Base-by-base conservation (phyloP, 306 rosid species). In the Prunus padus region DNA sequence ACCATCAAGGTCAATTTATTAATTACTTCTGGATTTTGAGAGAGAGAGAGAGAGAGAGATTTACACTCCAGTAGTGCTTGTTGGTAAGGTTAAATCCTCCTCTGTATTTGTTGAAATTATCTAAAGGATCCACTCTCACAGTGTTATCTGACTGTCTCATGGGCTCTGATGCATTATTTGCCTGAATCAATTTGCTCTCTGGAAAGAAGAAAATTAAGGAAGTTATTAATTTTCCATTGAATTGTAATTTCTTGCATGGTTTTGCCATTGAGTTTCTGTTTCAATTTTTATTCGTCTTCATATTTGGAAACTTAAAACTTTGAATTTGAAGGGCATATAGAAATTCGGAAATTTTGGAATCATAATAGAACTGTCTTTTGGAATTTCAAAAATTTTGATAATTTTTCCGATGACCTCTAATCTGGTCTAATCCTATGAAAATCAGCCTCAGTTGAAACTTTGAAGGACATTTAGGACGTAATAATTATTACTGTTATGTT, bases 31-130 rank as follows among this genome's bases (percentile, higher is more conserved):
- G 50, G 8, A 25, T 0, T 9, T 7, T 0, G 26, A 68, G 4
- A 9, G 46, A 6, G 65, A 60, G 72, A 31, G 73, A 71, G 82
- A 74, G 65, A 55, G 49, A 67, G 73, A 81, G 66, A 67, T 68
- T 82, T 87, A 90, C 97, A 84, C 86, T 77, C 96, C 93, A 92
- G 86, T 92, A 92, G 44, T 92, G 93, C 85, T 78, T 86, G 81
- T 84, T 88, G 77, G 89, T 82, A 81, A 92, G 79, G 82, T 83
- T 77, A 79, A 80, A 90, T 40, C 93, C 93, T 82, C 92, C 92
- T 82, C 87, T 90, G 64, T 90, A 90, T 68, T 83, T 87, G 42
- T 82, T 86, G 47, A 90, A 88, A 52, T 76, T 28, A 65, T 90
- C 71, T 22, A 79, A 63, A 74, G 96, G 97, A 79, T 90, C 96